Evolutionary conservation across 306 rosid species (phyloP).

Genomic region (Cicer arietinum): DNA sequence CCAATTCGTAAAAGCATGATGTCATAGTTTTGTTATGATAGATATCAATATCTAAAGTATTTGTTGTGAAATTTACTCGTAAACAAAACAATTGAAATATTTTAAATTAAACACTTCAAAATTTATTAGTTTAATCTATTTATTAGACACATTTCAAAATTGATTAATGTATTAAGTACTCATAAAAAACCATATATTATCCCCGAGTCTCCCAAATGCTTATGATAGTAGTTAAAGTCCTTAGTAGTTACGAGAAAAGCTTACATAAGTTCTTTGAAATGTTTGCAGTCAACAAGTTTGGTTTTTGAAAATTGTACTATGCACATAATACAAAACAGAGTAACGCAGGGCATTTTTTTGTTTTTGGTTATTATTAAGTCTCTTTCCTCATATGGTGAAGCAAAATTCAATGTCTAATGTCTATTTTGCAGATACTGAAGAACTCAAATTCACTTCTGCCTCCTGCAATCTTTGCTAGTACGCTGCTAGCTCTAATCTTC

Average conservation of each 20-base stretch:
- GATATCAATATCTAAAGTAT: too few species aligned
- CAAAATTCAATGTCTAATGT: slow-evolving; percentile 45
- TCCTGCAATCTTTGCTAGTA: slow-evolving; percentile 77
- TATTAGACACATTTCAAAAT: too few species aligned
- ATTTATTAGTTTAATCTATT: too few species aligned
- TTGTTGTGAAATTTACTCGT: too few species aligned
- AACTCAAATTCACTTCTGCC: slow-evolving; percentile 83
- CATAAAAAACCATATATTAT: too few species aligned
- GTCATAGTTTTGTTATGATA: too few species aligned
- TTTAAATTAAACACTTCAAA: too few species aligned
- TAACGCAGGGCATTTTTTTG: background rate
- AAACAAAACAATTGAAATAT: too few species aligned
- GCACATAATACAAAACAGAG: slow-evolving; percentile 2
- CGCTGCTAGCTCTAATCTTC: slow-evolving; percentile 75
- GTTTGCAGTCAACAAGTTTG: background rate
- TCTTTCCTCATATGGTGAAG: slow-evolving; percentile 52
- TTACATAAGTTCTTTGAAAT: background rate
- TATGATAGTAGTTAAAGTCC: background rate
- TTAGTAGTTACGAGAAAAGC: background rate
- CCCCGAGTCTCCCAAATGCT: background rate
- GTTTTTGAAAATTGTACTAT: background rate
- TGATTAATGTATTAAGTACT: too few species aligned
- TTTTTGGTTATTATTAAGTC: slow-evolving; percentile 25
- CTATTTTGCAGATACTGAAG: slow-evolving; percentile 65
- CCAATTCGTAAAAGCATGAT: too few species aligned